Evolutionary conservation across 1,284 basidiomycete species (phyloP).

Genomic region (Agroathelia rolfsii): DNA sequence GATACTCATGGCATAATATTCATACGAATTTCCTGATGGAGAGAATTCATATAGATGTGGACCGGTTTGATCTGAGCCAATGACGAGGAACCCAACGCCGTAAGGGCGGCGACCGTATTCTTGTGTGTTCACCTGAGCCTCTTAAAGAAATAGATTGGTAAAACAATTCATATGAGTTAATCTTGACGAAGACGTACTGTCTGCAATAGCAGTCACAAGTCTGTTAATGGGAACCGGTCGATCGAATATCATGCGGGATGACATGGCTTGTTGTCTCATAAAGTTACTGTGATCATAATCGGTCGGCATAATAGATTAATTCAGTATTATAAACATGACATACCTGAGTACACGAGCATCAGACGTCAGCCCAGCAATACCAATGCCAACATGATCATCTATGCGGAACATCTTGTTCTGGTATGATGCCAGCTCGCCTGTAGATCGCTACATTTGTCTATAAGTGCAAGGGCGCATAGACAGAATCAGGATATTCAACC

Average conservation of each 20-base stretch:
- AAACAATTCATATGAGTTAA: slow-evolving; percentile 1
- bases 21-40: slow-evolving; percentile 94
- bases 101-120: slow-evolving; percentile 97
- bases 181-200: slow-evolving; percentile 52
- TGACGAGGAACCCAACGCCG: slow-evolving; percentile 97
- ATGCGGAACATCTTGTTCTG: slow-evolving; percentile 99
- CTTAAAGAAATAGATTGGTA: slow-evolving; percentile 29
- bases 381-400: slow-evolving; percentile 98
- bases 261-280: slow-evolving; percentile 98
- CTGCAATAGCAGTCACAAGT: slow-evolving; percentile 88
- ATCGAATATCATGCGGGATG: slow-evolving; percentile 89
- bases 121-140: slow-evolving; percentile 98
- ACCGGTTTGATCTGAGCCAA: slow-evolving; percentile 90
- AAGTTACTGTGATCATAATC: slow-evolving; percentile 66
- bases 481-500: slow-evolving; percentile 29
- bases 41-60: slow-evolving; percentile 98
- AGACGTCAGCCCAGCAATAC: slow-evolving; percentile 94
- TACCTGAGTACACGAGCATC: slow-evolving; percentile 96
- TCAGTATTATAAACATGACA: slow-evolving; percentile 12
- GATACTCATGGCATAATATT: slow-evolving; percentile 98
- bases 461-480: slow-evolving; percentile 8
- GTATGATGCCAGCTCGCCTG: slow-evolving; percentile 95
- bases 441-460: slow-evolving; percentile 69
- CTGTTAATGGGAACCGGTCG: slow-evolving; percentile 91
- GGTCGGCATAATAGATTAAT: not conserved